Percentiles rank a stretch among this genome's conserved stretches.
phyloP scores from a whole-genome alignment of 805 yeast species.

The Teunomyces tritomae region DNA sequence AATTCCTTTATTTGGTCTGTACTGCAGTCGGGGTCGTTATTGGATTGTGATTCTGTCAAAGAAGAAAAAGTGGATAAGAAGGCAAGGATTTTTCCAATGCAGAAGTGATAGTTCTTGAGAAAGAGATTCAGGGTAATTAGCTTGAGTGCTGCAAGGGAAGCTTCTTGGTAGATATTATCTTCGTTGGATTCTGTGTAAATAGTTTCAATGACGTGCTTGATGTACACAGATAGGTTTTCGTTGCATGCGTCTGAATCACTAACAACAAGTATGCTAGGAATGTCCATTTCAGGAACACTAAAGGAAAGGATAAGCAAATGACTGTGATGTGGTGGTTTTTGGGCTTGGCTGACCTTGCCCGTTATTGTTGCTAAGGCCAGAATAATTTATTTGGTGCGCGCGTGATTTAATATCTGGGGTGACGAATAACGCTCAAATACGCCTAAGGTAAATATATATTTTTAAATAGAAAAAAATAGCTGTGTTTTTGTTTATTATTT shows the following conservation, averaged over 20 bases:
- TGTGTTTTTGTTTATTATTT: too few species aligned
- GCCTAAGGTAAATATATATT: too few species aligned
- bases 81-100: slow-evolving; percentile 39
- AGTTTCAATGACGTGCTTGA: slow-evolving; percentile 34
- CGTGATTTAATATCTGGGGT: neutral
- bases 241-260: slow-evolving; percentile 42
- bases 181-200: slow-evolving; percentile 16
- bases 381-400: neutral
- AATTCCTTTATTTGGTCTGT: slow-evolving; percentile 31
- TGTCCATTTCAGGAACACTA: neutral
- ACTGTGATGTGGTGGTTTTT: neutral
- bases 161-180: slow-evolving; percentile 24
- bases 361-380: neutral
- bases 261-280: slow-evolving; percentile 15
- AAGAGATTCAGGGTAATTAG: slow-evolving; percentile 38
- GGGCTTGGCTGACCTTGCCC: neutral
- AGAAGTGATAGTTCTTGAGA: slow-evolving; percentile 32
- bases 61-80: slow-evolving; percentile 27
- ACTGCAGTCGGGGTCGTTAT: slow-evolving; percentile 11
- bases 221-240: slow-evolving; percentile 31
- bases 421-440: neutral
- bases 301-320: neutral
- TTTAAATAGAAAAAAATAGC: neutral
- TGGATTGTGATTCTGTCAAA: slow-evolving; percentile 6
- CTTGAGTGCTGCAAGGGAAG: slow-evolving; percentile 34